These are phyloP conservation scores for Mycena rebaudengoi DNA, from an alignment of 768 basidiomycete species.

Conservation along the genomic window DNA sequence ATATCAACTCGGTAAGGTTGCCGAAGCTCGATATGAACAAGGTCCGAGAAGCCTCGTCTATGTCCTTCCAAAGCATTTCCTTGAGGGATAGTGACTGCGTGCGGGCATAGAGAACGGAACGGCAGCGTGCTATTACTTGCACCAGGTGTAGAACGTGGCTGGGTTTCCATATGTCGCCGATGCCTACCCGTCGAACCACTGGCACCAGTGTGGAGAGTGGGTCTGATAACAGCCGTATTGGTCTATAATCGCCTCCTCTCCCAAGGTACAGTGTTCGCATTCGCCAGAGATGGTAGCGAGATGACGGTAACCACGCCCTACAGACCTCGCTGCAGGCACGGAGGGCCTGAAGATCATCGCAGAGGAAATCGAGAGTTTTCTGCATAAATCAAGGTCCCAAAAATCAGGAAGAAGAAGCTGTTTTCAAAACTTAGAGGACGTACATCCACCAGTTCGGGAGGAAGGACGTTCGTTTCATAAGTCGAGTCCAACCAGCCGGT, in stretches of 20 bases:
- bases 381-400: too few relatives aligned
- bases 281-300: constrained; percentile 1
- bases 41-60: neutral
- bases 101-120: neutral
- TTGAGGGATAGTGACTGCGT: neutral
- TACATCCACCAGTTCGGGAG: too few relatives aligned
- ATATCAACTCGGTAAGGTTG: neutral
- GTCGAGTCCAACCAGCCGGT: too few relatives aligned
- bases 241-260: neutral
- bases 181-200: neutral
- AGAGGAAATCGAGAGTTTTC: constrained; percentile 2
- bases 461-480: too few relatives aligned
- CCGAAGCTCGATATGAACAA: neutral
- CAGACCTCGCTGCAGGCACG: constrained; percentile 1
- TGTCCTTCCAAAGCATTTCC: constrained; percentile 4
- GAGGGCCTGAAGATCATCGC: neutral
- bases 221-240: neutral
- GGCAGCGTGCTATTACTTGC: neutral
- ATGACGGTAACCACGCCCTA: neutral
- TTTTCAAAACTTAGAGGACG: too few relatives aligned
- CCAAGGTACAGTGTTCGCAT: neutral
- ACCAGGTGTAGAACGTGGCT: neutral
- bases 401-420: too few relatives aligned
- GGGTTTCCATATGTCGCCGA: neutral
- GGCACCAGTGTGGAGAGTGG: constrained; percentile 10